Evolutionary conservation across 192 early-diverging fungal genomes (phyloP).

Genomic region (Phycomyces nitens): DNA sequence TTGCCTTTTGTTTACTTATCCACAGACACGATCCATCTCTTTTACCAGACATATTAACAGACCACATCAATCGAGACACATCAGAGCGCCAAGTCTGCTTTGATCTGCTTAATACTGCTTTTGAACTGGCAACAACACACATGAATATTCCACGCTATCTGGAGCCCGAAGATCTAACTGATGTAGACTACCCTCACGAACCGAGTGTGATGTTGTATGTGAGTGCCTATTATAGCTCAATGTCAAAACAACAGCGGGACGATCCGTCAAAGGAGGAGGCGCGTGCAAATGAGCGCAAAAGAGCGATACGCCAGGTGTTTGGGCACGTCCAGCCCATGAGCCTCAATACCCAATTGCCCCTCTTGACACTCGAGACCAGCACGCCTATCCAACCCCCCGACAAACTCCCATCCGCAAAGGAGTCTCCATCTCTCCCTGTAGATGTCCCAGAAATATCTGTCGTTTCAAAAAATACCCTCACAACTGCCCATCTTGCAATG

Average conservation of each 20-base stretch:
- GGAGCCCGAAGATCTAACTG: slow-evolving; percentile 42
- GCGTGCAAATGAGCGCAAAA: not conserved
- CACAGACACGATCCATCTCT: slow-evolving; percentile 20
- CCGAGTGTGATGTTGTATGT: slow-evolving; percentile 53
- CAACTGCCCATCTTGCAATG: no score
- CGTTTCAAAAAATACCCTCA: no score
- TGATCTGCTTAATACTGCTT: slow-evolving; percentile 31
- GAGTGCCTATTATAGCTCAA: slow-evolving; percentile 45
- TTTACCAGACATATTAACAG: slow-evolving; percentile 6
- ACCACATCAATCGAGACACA: slow-evolving; percentile 30
- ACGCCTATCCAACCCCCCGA: not conserved
- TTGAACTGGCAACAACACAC: slow-evolving; percentile 38
- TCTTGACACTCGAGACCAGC: not conserved
- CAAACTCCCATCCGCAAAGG: not conserved
- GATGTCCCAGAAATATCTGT: not conserved
- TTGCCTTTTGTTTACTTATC: slow-evolving; percentile 50
- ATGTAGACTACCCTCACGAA: slow-evolving; percentile 51
- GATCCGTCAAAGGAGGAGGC: slow-evolving; percentile 12
- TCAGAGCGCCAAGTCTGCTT: slow-evolving; percentile 36
- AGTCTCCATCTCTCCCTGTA: not conserved
- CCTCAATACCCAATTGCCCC: not conserved
- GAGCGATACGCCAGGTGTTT: not conserved
- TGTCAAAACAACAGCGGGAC: slow-evolving; percentile 37
- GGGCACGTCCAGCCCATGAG: not conserved
- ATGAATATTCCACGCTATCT: slow-evolving; percentile 41